Evolutionary conservation across 352 stramenopile genomes (phyloP), one percentile per base, ranked within the genome.

Genomic region (Globisporangium paroecandrum): DNA sequence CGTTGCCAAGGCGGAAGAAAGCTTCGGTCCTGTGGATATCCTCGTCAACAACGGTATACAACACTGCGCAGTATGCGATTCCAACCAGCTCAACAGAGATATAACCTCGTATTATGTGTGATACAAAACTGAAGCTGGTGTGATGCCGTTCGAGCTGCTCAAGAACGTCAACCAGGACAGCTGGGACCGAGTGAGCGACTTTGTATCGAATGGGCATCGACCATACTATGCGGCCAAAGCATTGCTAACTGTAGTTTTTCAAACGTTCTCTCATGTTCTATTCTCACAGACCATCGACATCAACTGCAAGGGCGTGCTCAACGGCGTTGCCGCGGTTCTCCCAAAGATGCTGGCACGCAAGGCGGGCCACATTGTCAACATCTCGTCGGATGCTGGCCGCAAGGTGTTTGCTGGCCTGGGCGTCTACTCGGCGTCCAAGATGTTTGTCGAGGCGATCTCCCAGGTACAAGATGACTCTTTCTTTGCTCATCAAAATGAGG

Each of bases 61-160:
- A 24, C 25, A 22, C 2, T 25, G 8, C 53, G 15, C 32, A 29
- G 4, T 15, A 34, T 36, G 18, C 9, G 43, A 64, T n/a, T 15
- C 13, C 29, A 53, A 54, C 34, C 13, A 51, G 27, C 43, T 8
- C 18, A 12, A 24, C 5, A 8, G 18, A 51, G 43, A 51, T 24
- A 51, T 51, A 51, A 51, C 41, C 38, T 54, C 25, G 6, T 32
- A 22, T 49, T 34, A 0, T 32, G 9, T 51, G n/a, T 49, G 1
- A 38, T 41, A 0, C 69, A 6, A 27, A 29, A 47, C 29, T 34
- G 32, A 61, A 89, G 90, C 93, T 58, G 93, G 93, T 18, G 89
- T 98, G 57, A 98, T 98, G 94, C 94, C 94, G 51, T 97, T 97
- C 69, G 94, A 95, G 34, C 75, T 94, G 53, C 82, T 98, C 75